phyloP scores from a whole-genome alignment of 2,329 filamentous ascomycete genomes.

The Cordyceps javanica region DNA sequence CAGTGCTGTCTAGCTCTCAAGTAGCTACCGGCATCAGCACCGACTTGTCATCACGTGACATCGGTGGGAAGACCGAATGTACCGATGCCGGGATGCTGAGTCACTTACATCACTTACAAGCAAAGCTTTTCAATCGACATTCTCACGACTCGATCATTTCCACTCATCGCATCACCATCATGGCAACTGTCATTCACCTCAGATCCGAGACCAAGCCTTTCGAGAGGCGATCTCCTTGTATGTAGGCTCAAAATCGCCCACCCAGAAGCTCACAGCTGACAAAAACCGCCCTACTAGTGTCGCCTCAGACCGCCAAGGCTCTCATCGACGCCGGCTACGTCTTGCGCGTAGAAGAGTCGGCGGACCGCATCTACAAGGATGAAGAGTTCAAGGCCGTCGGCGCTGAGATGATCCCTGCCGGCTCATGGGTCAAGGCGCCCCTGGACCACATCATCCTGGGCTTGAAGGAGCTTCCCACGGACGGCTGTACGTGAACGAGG shows the following conservation, averaged over 20 bases:
- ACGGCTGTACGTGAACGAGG: slow-evolving; percentile 47
- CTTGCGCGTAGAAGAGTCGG: slow-evolving; percentile 59
- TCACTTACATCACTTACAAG: neutral
- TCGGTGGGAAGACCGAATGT: neutral
- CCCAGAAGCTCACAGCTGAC: neutral
- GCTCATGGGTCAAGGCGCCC: slow-evolving; percentile 62
- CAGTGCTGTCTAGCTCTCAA: too few relatives aligned
- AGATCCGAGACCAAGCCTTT: slow-evolving; percentile 15
- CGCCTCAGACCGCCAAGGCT: slow-evolving; percentile 22
- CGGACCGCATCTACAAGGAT: slow-evolving; percentile 58
- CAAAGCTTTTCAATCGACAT: neutral
- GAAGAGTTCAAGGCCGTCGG: slow-evolving; percentile 56
- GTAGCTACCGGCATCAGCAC: neutral
- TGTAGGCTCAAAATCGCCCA: neutral
- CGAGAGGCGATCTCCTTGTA: slow-evolving; percentile 15
- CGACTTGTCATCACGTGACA: neutral
- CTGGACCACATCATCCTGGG: slow-evolving; percentile 66
- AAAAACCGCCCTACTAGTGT: slow-evolving; percentile 13
- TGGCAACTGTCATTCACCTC: slow-evolving; percentile 13
- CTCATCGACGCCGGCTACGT: slow-evolving; percentile 63
- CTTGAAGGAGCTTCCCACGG: slow-evolving; percentile 71
- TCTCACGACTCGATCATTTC: neutral
- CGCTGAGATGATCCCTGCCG: slow-evolving; percentile 58
- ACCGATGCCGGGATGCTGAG: neutral
- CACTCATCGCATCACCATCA: slow-evolving; percentile 7